Evolutionary conservation across 208 protist genomes (phyloP).

Genomic region (Acanthamoeba sp.): DNA sequence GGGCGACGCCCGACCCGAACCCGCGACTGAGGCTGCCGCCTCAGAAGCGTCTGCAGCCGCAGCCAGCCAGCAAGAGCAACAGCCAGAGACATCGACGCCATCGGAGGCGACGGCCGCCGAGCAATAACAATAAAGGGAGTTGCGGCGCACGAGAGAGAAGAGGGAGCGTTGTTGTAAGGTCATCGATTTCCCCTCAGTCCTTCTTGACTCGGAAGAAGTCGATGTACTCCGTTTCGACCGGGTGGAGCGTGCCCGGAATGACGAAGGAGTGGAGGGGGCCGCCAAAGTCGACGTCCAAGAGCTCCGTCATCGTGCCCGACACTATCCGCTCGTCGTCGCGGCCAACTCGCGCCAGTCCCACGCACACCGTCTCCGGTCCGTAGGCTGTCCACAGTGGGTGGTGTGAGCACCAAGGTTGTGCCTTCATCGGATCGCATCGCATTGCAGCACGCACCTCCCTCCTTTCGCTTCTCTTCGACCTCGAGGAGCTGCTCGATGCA

Average conservation of each 20-base stretch:
- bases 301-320: conserved; percentile 94
- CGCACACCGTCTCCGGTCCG: conserved; percentile 90
- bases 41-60: background rate
- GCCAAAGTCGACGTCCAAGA: conserved; percentile 97
- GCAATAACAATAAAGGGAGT: background rate
- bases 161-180: too few relatives aligned
- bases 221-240: conserved; percentile 95
- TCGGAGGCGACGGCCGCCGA: background rate
- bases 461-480: conserved; percentile 92
- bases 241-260: conserved; percentile 96
- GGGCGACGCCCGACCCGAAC: background rate
- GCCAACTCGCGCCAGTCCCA: conserved; percentile 98
- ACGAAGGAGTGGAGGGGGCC: conserved; percentile 98
- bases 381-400: background rate
- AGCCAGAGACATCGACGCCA: background rate
- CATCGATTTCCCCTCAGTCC: background rate
- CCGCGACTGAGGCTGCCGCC: too few relatives aligned
- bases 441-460: conserved; percentile 80
- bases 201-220: conserved; percentile 63
- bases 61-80: background rate
- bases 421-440: too few relatives aligned
- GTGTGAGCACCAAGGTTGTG: too few relatives aligned
- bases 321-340: conserved; percentile 94
- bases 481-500: conserved; percentile 96
- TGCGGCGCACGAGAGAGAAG: too few relatives aligned